These are phyloP conservation scores for Dacryopinax primogenitus DNA, from an alignment of 768 basidiomycete species.

Conservation along the genomic window DNA sequence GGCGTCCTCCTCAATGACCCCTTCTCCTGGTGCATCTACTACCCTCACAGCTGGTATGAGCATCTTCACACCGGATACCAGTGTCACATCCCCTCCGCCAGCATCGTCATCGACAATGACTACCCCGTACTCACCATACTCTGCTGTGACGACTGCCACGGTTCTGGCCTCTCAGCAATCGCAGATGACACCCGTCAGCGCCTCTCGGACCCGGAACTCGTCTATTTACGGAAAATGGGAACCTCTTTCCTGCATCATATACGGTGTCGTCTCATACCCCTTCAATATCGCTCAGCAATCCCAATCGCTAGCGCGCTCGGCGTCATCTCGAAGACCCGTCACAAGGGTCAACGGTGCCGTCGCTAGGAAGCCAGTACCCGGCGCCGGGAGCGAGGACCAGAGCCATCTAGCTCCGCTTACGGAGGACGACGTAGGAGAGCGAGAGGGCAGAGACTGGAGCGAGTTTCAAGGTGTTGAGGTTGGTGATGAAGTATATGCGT, in stretches of 20 bases:
- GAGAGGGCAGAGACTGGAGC: constrained; percentile 1
- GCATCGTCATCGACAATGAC: not conserved
- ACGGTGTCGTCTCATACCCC: constrained; percentile 82
- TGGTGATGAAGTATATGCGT: constrained; percentile 94
- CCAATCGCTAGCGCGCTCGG: constrained; percentile 38
- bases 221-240: constrained; percentile 33
- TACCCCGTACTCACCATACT: not conserved
- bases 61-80: not conserved
- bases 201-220: not conserved
- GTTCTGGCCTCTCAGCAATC: not conserved
- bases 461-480: constrained; percentile 53
- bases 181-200: not conserved
- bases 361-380: constrained; percentile 14
- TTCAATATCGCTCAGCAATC: constrained; percentile 28
- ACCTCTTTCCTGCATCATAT: constrained; percentile 61
- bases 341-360: constrained; percentile 39
- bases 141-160: not conserved
- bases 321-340: constrained; percentile 22
- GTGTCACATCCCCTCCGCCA: not conserved
- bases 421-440: constrained; percentile 33
- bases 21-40: not conserved
- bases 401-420: constrained; percentile 11
- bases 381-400: too few species aligned
- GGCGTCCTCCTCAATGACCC: not conserved
- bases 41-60: not conserved